Conservation (phyloP, 176 grass and related monocot species). For the Oryza australiensis region DNA sequence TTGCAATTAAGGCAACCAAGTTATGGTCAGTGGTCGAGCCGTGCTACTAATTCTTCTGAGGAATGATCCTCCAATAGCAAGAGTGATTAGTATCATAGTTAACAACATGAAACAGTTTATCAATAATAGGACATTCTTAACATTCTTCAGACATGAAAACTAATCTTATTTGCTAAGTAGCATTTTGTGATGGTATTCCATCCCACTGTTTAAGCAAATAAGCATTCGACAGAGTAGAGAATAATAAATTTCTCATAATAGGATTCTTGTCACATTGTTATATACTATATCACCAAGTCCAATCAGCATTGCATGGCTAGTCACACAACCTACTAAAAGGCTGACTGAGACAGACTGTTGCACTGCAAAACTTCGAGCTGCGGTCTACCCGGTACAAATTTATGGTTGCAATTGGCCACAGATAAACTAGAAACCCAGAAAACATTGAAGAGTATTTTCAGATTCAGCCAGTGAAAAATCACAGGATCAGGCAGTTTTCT, state of each 20-base stretch:
- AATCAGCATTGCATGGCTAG: constrained; percentile 1
- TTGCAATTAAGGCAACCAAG: neutral
- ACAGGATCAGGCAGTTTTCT: neutral
- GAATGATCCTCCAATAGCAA: constrained; percentile 12
- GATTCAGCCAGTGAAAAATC: neutral
- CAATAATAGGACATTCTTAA: constrained; percentile 21
- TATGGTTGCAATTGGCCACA: neutral
- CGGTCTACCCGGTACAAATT: neutral
- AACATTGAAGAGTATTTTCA: neutral
- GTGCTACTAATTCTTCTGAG: neutral
- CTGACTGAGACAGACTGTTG: neutral
- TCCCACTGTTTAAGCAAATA: neutral
- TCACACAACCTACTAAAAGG: neutral
- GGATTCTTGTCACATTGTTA: neutral
- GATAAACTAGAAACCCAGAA: constrained; percentile 8
- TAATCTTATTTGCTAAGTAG: constrained; percentile 14
- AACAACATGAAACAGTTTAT: constrained; percentile 13
- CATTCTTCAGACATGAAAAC: constrained; percentile 24
- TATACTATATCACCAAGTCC: constrained; percentile 8
- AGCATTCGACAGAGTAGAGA: neutral
- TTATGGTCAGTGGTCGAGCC: neutral
- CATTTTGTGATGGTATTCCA: constrained; percentile 10
- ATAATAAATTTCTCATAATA: constrained; percentile 9
- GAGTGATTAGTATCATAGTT: neutral
- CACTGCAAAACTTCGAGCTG: constrained; percentile 11